Conservation (phyloP, 768 basidiomycete genomes). For the Termitomyces sp. region DNA sequence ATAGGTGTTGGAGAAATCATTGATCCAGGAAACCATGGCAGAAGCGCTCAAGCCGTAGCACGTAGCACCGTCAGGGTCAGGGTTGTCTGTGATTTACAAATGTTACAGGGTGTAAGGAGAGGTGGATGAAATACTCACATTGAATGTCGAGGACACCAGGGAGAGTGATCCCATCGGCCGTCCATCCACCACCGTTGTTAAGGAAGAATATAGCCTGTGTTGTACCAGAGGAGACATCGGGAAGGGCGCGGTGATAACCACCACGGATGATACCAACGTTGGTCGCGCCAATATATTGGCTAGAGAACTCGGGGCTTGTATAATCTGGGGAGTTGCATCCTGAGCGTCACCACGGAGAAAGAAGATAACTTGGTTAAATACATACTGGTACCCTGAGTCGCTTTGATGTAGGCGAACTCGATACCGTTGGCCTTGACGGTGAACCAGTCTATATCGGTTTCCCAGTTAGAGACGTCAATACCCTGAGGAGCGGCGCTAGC, state of each 20-base stretch:
- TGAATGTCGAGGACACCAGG: slow-evolving; percentile 67
- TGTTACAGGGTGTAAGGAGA: background rate
- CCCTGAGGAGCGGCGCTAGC: slow-evolving; percentile 39
- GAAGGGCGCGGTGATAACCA: slow-evolving; percentile 40
- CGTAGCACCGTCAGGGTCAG: slow-evolving; percentile 43
- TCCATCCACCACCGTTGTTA: slow-evolving; percentile 44
- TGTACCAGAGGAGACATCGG: slow-evolving; percentile 51
- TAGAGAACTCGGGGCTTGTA: slow-evolving; percentile 41
- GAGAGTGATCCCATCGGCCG: slow-evolving; percentile 39
- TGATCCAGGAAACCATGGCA: slow-evolving; percentile 63
- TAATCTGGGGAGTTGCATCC: slow-evolving; percentile 27
- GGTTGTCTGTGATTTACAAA: slow-evolving; percentile 40
- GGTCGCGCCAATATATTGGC: slow-evolving; percentile 56
- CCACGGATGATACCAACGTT: slow-evolving; percentile 58
- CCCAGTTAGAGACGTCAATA: slow-evolving; percentile 55
- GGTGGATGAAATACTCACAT: slow-evolving; percentile 33
- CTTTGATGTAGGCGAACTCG: slow-evolving; percentile 63
- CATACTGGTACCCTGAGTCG: slow-evolving; percentile 44
- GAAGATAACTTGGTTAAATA: background rate
- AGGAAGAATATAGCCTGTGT: slow-evolving; percentile 61
- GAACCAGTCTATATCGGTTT: slow-evolving; percentile 50
- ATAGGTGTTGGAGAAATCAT: slow-evolving; percentile 62
- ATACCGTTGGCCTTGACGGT: slow-evolving; percentile 51
- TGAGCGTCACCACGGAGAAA: background rate
- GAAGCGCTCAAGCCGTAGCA: slow-evolving; percentile 55